Evolutionary conservation across 129 eudicot species (phyloP), one percentile per base, ranked within the genome.

Genomic region (Flaveria brownii): DNA sequence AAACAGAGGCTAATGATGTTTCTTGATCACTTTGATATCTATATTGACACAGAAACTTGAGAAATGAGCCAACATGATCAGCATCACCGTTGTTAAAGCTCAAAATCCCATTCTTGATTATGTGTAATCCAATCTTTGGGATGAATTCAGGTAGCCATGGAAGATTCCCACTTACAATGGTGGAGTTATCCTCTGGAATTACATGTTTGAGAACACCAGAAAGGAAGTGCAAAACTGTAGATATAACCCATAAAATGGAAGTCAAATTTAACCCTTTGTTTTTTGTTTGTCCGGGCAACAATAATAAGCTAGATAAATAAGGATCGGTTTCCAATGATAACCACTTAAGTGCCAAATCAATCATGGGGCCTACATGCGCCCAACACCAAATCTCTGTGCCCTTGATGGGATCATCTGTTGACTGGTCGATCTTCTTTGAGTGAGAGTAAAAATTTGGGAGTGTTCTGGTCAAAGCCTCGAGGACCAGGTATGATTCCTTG

Each of bases 311-410:
- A n/a, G 83, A 87, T 73, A 90, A 22, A 71, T 63, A 72, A 68
- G 86, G 78, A 64, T 87, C 91, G 28, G 61, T 69, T 66, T 76
- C 81, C 45, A 91, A 45, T 18, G 84, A 68, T 65, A 81, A 68
- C 97, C 97, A 94, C 55, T 86, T 85, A 30, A 91, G 80, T 71
- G 97, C 96, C 28, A 74, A 59, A 75, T 94, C 97, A 77, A 91
- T 86, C 78, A 91, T 82, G n/a, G 96, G 88, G 57, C 88, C 90
- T 51, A 91, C 89, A 52, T 86, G 87, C 33, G 80, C 80, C 99
- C 99, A 94, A 56, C 87, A 42, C 91, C 96, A 87, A 67, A 78
- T 71, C 72, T 84, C 89, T 41, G 54, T 8, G 43, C 78, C 83
- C 15, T 73, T 83, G 30, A 62, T 73, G 73, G 82, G 65, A 65